phyloP scores from a whole-genome alignment of 352 stramenopile species.

The Phytophthora constricta region DNA sequence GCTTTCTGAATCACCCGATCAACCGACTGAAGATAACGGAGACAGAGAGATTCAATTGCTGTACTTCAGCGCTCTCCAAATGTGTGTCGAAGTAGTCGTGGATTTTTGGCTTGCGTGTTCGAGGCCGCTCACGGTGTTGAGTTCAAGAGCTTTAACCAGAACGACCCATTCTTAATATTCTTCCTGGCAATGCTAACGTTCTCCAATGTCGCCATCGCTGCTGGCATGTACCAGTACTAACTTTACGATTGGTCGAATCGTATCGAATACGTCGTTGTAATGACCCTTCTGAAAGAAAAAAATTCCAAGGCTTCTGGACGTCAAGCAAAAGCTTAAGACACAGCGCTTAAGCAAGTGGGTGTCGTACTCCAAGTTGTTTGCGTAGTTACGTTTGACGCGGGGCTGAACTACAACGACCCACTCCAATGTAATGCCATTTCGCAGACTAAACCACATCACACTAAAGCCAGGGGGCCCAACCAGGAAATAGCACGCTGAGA shows the following conservation, averaged over 20 bases:
- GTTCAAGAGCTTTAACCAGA: constrained; percentile 18
- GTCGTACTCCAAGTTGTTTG: too few species aligned
- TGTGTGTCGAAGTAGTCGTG: constrained; percentile 27
- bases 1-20: neutral
- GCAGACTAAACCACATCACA: too few species aligned
- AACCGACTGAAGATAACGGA: neutral
- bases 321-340: too few species aligned
- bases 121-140: constrained; percentile 30
- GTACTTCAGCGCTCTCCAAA: constrained; percentile 19
- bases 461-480: constrained; percentile 97
- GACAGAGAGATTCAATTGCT: neutral
- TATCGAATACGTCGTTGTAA: too few species aligned
- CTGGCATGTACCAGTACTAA: constrained; percentile 22
- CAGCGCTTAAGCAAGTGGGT: too few species aligned
- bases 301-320: too few species aligned
- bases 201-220: constrained; percentile 26
- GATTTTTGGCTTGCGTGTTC: constrained; percentile 30
- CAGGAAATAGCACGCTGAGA: constrained; percentile 94
- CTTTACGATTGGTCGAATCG: too few species aligned
- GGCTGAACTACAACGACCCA: too few species aligned
- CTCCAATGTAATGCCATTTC: too few species aligned
- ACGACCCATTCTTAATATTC: constrained; percentile 42
- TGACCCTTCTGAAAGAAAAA: too few species aligned
- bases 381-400: too few species aligned
- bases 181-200: constrained; percentile 38